Evolutionary conservation across 805 yeast genomes (phyloP).

Genomic region (Scheffersomyces amazonensis): DNA sequence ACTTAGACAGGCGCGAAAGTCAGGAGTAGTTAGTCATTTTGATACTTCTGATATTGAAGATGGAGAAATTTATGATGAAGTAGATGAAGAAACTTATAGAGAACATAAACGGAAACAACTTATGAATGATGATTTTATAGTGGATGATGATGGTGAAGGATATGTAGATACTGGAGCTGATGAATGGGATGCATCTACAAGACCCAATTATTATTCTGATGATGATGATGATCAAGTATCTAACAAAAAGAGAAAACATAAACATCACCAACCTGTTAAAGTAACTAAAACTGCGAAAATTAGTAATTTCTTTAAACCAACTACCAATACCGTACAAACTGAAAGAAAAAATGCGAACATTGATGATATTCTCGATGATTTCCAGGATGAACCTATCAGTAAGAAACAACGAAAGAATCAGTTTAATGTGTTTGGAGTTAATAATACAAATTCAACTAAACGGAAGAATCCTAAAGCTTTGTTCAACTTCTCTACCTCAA

Average conservation of each 20-base stretch:
- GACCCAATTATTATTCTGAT: slow-evolving; percentile 54
- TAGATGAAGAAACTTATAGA: slow-evolving; percentile 77
- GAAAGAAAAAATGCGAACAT: slow-evolving; percentile 50
- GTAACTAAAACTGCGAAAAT: slow-evolving; percentile 47
- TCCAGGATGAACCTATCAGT: slow-evolving; percentile 18
- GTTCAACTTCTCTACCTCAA: slow-evolving; percentile 24
- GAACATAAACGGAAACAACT: slow-evolving; percentile 75
- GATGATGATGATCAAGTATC: slow-evolving; percentile 38
- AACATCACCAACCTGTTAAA: slow-evolving; percentile 30
- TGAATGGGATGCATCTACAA: slow-evolving; percentile 68
- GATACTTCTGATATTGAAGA: slow-evolving; percentile 40
- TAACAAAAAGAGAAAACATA: slow-evolving; percentile 17
- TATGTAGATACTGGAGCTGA: slow-evolving; percentile 92
- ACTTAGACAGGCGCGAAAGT: slow-evolving; percentile 61
- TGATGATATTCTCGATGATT: slow-evolving; percentile 65
- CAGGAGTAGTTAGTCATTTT: slow-evolving; percentile 44
- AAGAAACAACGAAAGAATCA: slow-evolving; percentile 2
- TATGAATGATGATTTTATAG: slow-evolving; percentile 88
- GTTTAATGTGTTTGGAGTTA: slow-evolving; percentile 13
- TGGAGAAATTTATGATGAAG: slow-evolving; percentile 76
- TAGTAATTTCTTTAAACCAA: slow-evolving; percentile 49
- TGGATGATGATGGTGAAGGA: slow-evolving; percentile 91
- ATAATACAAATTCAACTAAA: slow-evolving; percentile 12
- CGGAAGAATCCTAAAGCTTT: slow-evolving; percentile 16
- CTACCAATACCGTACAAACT: slow-evolving; percentile 22